Percentiles rank a stretch among this genome's conserved stretches.
These are phyloP conservation scores for Tetrapisispora pingtungensis DNA, from an alignment of 805 yeast species.

Conservation along the genomic window DNA sequence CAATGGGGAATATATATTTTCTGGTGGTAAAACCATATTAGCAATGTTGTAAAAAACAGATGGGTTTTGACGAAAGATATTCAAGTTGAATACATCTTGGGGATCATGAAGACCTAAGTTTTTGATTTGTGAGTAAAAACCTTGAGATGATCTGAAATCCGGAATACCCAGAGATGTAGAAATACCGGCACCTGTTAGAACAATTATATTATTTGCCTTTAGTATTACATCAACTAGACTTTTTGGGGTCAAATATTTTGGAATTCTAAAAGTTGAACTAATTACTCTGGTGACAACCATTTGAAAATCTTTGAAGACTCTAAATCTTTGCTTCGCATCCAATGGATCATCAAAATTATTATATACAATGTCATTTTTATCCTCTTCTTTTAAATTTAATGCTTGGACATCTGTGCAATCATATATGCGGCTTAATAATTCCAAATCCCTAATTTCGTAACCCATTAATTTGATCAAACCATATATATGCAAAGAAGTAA, in stretches of 20 bases:
- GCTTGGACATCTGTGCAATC: slow-evolving; percentile 18
- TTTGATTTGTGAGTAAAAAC: slow-evolving; percentile 63
- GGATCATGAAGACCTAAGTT: slow-evolving; percentile 73
- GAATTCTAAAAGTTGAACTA: slow-evolving; percentile 44
- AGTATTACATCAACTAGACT: slow-evolving; percentile 45
- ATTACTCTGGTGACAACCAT: slow-evolving; percentile 57
- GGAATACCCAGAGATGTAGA: slow-evolving; percentile 87
- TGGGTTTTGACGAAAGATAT: slow-evolving; percentile 67
- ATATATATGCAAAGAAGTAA: slow-evolving; percentile 48
- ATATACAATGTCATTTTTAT: slow-evolving; percentile 12
- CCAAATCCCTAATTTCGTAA: slow-evolving; percentile 33
- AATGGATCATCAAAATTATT: slow-evolving; percentile 27
- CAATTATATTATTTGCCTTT: slow-evolving; percentile 52
- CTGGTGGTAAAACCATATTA: slow-evolving; percentile 72
- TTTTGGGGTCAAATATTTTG: slow-evolving; percentile 46
- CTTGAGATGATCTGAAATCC: slow-evolving; percentile 83
- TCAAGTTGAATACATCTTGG: slow-evolving; percentile 76
- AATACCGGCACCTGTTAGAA: slow-evolving; percentile 88
- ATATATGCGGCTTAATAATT: slow-evolving; percentile 26
- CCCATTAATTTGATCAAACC: slow-evolving; percentile 56
- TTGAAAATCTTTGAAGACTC: slow-evolving; percentile 43
- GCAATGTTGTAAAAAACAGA: slow-evolving; percentile 79
- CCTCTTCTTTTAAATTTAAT: slow-evolving; percentile 1
- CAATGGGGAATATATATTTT: slow-evolving; percentile 54
- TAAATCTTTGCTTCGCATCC: slow-evolving; percentile 37